Base-by-base conservation (phyloP, 2,329 filamentous ascomycete genomes). In the Pseudocercospora cruenta region DNA sequence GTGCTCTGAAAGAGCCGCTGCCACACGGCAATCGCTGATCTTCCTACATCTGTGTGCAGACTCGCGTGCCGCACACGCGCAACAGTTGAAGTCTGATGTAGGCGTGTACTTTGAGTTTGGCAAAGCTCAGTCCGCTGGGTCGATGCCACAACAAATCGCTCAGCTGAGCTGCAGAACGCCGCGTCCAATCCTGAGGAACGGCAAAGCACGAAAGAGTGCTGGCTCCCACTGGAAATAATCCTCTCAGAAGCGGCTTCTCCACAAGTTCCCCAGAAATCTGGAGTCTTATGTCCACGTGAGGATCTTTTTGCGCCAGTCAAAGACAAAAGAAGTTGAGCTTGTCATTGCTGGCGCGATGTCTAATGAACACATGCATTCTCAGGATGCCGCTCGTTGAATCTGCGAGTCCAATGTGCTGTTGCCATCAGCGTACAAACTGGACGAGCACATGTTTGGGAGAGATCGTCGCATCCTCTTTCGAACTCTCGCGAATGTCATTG, bases 171-270 rank as follows among this genome's bases (percentile, higher is more conserved):
- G 19, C 7, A 58, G 33, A 28, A 58, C 33, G 31, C 49, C 49
- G 22, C 49, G 7, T 31, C 16, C 21, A 54, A 60, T 39, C 36
- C 60, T 58, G 24, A 31, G 5, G 10, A 16, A 62, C 64, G 64
- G 64, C 28, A 66, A 66, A 66, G 60, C 54, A 62, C 64, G 47
- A 66, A 59, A 57, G 31, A 63, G 64, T 59, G 22, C 1, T 66
- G 60, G 64, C 36, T 19, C 60, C n/a, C 26, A 22, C 24, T 24
- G 60, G 43, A 49, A 39, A 49, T 54, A 47, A 59, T 28, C 39
- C 49, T 33, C 21, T 54, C 63, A 49, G 49, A 58, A 28, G 58
- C 55, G 43, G 28, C 24, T 57, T 55, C 54, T 60, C 60, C 55
- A 58, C 49, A 53, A 22, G 22, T 53, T 22, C 49, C 49, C 49